Evolutionary conservation across 805 yeast species (phyloP).

Genomic region (Saccharomyces paradoxus): DNA sequence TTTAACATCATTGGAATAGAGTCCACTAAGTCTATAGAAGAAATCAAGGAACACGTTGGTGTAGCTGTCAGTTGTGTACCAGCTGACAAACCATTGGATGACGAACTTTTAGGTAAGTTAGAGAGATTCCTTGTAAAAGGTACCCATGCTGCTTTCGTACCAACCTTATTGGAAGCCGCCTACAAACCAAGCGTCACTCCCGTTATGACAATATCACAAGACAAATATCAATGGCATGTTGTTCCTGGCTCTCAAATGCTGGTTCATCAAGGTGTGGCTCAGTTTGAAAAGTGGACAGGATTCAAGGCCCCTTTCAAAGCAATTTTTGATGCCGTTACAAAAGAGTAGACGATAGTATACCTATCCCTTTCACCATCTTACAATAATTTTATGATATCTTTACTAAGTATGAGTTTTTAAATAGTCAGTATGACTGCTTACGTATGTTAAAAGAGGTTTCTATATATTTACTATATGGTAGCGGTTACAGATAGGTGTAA

Average conservation of each 20-base stretch:
- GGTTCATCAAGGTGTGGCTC: conserved; percentile 87
- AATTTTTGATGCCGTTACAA: conserved; percentile 52
- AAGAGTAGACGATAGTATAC: conserved; percentile 6
- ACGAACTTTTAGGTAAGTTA: conserved; percentile 38
- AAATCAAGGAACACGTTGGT: conserved; percentile 37
- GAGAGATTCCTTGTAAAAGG: conserved; percentile 41
- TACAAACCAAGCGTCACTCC: conserved; percentile 87
- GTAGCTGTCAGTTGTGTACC: conserved; percentile 77
- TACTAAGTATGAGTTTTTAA: background rate
- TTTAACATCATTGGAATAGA: conserved; percentile 55
- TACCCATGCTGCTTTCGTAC: conserved; percentile 34
- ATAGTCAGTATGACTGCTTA: background rate
- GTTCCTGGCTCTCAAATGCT: conserved; percentile 88
- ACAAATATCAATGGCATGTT: conserved; percentile 62
- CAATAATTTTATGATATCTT: background rate
- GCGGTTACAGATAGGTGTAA: background rate
- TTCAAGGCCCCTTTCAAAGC: conserved; percentile 53
- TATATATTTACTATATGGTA: background rate
- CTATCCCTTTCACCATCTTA: background rate
- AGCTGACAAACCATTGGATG: conserved; percentile 65
- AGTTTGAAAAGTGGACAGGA: conserved; percentile 72
- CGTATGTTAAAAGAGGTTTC: background rate
- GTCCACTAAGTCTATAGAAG: conserved; percentile 37
- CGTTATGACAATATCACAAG: conserved; percentile 67
- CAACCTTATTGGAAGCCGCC: conserved; percentile 80